Base-by-base conservation (phyloP, 2,329 filamentous ascomycete species). In the Dothistroma pini region DNA sequence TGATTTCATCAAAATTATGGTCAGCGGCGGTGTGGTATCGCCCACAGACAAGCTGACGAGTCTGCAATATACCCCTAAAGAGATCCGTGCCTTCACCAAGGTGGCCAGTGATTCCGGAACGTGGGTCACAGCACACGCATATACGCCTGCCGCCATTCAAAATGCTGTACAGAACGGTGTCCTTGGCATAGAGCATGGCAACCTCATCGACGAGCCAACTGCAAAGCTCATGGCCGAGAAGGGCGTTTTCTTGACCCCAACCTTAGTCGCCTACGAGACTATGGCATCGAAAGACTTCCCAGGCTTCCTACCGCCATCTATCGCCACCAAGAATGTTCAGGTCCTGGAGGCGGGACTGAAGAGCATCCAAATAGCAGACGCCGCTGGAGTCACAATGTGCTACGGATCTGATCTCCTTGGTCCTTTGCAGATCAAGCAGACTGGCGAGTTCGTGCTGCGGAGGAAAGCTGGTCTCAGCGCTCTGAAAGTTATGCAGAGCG, bases 1-100 rank as follows among this genome's bases (percentile, higher is more conserved):
- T 0, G 82, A 86, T 67, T 86, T 86, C 65, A 79, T 87, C 71
- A 87, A 87, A 71, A 83, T 87, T 63, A 86, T 86, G 83, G 77
- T 55, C 11, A 79, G 79, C 5, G 84, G 85, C 1, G 84, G 85
- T 9, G 83, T 87, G 1, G 78, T 81, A 0, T 82, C 78, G 11
- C 82, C 83, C 0, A 84, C 82, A 0, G 84, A 86, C 67, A 74
- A 73, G 44, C 73, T 86, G 11, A 78, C 80, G 8, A 78, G 81
- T 66, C 71, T 81, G 14, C 84, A 87, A 68, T 87, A 86, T 71
- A 83, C 83, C 0, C 73, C 78, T 0, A 80, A 79, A 38, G 85
- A 87, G 74, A 81, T 87, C 57, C 73, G 73, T 44, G 83, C 84
- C 5, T 83, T 86, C 52, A 75, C 76, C 5, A 78, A 78, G 25